Percentiles rank a stretch among this genome's conserved stretches.
These are phyloP conservation scores for Scheffersomyces illinoinensis DNA, from an alignment of 1,139 yeast genomes.

Conservation along the genomic window DNA sequence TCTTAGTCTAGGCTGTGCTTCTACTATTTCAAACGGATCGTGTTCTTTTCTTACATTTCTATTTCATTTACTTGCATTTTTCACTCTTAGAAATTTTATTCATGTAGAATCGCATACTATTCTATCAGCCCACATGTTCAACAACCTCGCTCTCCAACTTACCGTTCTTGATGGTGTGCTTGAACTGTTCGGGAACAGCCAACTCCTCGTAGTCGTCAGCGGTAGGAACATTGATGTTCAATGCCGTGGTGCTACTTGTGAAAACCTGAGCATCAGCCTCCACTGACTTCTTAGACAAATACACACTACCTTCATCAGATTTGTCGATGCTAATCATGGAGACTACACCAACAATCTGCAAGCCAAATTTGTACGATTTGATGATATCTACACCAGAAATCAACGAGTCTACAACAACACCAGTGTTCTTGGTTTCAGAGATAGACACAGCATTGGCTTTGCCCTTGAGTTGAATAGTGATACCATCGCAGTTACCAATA, in stretches of 20 bases:
- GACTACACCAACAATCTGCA: conserved; percentile 77
- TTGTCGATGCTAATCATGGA: conserved; percentile 88
- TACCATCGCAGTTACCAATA: conserved; percentile 75
- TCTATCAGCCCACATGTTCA: conserved; percentile 40
- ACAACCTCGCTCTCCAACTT: conserved; percentile 45
- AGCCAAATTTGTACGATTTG: conserved; percentile 76
- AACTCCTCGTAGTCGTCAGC: conserved; percentile 67
- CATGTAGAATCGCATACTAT: background rate
- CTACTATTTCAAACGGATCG: background rate
- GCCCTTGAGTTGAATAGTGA: conserved; percentile 82
- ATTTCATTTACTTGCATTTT: background rate
- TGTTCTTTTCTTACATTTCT: background rate
- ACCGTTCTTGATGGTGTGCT: conserved; percentile 51
- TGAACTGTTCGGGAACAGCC: conserved; percentile 87
- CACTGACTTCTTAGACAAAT: conserved; percentile 69
- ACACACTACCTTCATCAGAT: conserved; percentile 81
- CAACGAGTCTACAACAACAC: conserved; percentile 78
- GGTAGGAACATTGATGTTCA: conserved; percentile 78
- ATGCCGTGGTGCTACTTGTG: conserved; percentile 80
- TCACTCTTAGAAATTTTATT: conserved; percentile 11
- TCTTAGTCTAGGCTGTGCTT: too few relatives aligned
- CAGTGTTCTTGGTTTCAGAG: conserved; percentile 69
- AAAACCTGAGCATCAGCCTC: conserved; percentile 65
- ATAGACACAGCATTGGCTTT: conserved; percentile 87
- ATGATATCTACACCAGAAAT: conserved; percentile 89